Evolutionary conservation across 331 rosid genomes (phyloP).

Genomic region (Telfairia occidentalis): DNA sequence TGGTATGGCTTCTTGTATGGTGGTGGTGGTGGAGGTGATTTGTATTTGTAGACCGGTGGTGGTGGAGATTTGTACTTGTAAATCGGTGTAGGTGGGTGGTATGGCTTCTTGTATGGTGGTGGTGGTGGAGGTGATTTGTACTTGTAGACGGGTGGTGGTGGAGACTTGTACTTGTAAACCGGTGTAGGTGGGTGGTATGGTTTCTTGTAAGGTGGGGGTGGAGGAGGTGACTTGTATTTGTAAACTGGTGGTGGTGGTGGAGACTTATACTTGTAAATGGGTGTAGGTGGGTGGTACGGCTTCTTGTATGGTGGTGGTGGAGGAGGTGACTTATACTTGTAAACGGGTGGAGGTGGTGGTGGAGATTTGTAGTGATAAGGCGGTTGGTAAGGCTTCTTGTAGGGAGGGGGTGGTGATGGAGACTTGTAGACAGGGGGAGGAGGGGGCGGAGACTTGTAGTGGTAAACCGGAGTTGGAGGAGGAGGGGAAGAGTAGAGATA

Average conservation of each 20-base stretch:
- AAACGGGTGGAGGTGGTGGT: neutral
- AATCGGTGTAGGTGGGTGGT: neutral
- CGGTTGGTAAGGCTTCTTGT: neutral
- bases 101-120: neutral
- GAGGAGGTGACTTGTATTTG: neutral
- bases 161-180: neutral
- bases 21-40: neutral
- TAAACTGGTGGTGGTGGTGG: neutral
- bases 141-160: neutral
- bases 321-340: neutral
- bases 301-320: neutral
- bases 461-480: neutral
- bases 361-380: neutral
- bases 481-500: conserved; percentile 11
- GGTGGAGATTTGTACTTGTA: neutral
- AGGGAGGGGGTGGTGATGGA: neutral
- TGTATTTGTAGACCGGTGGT: neutral
- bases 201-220: neutral
- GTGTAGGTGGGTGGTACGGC: neutral
- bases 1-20: neutral
- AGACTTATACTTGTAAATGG: neutral
- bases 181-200: neutral
- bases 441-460: neutral
- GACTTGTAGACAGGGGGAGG: neutral
- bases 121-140: neutral